phyloP scores from a whole-genome alignment of 2,329 filamentous ascomycete species.

The Apiospora hydei region DNA sequence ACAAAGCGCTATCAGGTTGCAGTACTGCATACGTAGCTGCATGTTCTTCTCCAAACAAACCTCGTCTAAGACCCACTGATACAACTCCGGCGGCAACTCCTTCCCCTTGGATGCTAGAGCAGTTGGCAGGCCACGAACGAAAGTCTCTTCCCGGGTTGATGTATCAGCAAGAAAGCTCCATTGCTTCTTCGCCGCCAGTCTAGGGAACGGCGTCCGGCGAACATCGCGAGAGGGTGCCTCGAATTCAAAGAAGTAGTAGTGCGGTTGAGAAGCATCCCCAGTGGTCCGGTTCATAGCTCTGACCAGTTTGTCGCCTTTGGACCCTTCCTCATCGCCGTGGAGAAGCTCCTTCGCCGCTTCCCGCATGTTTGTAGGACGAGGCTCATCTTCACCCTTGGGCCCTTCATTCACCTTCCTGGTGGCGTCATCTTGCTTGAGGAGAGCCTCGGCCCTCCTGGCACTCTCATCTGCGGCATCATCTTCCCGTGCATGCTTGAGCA shows the following conservation, averaged over 20 bases:
- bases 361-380: conserved; percentile 35
- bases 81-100: conserved; percentile 67
- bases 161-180: conserved; percentile 60
- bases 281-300: conserved; percentile 60
- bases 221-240: conserved; percentile 39
- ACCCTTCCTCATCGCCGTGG: conserved; percentile 34
- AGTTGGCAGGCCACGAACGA: conserved; percentile 68
- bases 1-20: conserved; percentile 58
- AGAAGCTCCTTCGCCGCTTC: conserved; percentile 53
- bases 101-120: conserved; percentile 55
- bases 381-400: conserved; percentile 26
- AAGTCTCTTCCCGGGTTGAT: conserved; percentile 61
- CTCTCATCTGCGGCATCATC: conserved; percentile 68
- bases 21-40: conserved; percentile 67
- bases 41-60: conserved; percentile 62
- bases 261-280: conserved; percentile 43
- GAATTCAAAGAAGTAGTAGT: conserved; percentile 60
- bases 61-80: conserved; percentile 71
- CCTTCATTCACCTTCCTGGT: conserved; percentile 28
- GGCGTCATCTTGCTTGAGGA: conserved; percentile 38
- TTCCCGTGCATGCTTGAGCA: conserved; percentile 65
- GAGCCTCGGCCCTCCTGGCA: conserved; percentile 51
- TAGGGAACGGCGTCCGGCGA: conserved; percentile 46
- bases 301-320: conserved; percentile 44
- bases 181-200: conserved; percentile 44